Conservation (phyloP, 495 filamentous ascomycete genomes). For the Immersiella caudata region DNA sequence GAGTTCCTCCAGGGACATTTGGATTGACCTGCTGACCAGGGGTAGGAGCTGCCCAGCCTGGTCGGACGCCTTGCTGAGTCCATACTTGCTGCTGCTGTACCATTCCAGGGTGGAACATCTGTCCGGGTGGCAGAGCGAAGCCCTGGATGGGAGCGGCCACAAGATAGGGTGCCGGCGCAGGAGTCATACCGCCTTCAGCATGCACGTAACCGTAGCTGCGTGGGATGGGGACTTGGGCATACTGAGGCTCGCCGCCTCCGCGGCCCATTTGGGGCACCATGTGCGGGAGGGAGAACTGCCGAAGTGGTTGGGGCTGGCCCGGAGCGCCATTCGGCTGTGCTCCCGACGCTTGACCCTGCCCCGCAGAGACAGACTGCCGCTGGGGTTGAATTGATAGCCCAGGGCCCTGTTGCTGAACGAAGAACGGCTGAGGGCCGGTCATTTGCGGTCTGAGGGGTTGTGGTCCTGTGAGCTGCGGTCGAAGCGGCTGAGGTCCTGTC, state of each 20-base stretch:
- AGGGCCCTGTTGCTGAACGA: constrained; percentile 14
- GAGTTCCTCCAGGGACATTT: constrained; percentile 4
- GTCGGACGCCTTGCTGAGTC: constrained; percentile 15
- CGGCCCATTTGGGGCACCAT: constrained; percentile 20
- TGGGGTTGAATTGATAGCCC: neutral
- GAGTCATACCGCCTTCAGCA: constrained; percentile 44
- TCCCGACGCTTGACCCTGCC: neutral
- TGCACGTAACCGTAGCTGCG: constrained; percentile 49
- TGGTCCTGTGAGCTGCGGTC: neutral
- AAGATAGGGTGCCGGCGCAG: constrained; percentile 42
- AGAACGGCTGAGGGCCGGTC: constrained; percentile 18
- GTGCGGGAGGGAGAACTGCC: constrained; percentile 12
- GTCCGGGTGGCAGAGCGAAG: constrained; percentile 1
- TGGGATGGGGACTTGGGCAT: constrained; percentile 52
- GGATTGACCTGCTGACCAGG: constrained; percentile 16
- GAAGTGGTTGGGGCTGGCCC: neutral
- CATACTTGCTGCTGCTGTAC: constrained; percentile 23
- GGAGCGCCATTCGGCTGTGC: neutral
- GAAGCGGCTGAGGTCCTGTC: constrained; percentile 10
- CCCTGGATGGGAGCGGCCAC: constrained; percentile 27
- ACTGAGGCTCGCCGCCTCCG: constrained; percentile 41
- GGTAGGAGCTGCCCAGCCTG: constrained; percentile 2
- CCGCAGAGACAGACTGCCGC: neutral
- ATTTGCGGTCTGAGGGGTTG: constrained; percentile 2
- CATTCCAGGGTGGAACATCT: neutral